These are phyloP conservation scores for Quaeritorhiza haematococci DNA, from an alignment of 371 early-diverging fungal species.

Conservation along the genomic window DNA sequence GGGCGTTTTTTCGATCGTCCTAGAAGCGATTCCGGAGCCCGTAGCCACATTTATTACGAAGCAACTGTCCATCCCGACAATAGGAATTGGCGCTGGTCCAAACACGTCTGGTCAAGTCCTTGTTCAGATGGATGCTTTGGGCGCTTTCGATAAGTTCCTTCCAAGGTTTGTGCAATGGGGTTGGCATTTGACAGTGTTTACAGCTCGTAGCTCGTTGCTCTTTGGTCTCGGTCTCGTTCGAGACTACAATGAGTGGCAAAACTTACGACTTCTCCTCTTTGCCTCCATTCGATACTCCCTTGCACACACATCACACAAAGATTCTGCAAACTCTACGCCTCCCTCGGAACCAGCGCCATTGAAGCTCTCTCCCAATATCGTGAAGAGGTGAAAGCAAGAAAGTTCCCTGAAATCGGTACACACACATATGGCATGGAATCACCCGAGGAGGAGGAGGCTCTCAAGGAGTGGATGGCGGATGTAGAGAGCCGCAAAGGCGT, in stretches of 20 bases:
- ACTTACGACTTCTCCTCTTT: background rate
- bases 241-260: no score
- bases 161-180: constrained; percentile 51
- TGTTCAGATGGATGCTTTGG: constrained; percentile 84
- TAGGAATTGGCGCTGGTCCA: constrained; percentile 94
- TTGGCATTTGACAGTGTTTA: background rate
- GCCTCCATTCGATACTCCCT: constrained; percentile 6
- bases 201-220: no score
- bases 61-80: constrained; percentile 76
- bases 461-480: constrained; percentile 35
- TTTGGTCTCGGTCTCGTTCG: no score
- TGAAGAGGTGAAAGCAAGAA: constrained; percentile 66
- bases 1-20: constrained; percentile 84
- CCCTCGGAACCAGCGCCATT: constrained; percentile 64
- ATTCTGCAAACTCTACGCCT: constrained; percentile 85
- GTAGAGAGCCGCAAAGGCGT: no score
- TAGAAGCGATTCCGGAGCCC: constrained; percentile 89
- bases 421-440: constrained; percentile 49
- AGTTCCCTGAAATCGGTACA: constrained; percentile 73
- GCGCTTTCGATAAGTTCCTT: constrained; percentile 74
- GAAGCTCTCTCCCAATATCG: constrained; percentile 67
- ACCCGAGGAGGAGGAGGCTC: constrained; percentile 38
- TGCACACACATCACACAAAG: no score
- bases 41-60: constrained; percentile 81
- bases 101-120: constrained; percentile 89